Percentiles rank a stretch among this genome's conserved stretches.
Evolutionary conservation across 345 rosid species (phyloP).

Genomic region (Brassica juncea): DNA sequence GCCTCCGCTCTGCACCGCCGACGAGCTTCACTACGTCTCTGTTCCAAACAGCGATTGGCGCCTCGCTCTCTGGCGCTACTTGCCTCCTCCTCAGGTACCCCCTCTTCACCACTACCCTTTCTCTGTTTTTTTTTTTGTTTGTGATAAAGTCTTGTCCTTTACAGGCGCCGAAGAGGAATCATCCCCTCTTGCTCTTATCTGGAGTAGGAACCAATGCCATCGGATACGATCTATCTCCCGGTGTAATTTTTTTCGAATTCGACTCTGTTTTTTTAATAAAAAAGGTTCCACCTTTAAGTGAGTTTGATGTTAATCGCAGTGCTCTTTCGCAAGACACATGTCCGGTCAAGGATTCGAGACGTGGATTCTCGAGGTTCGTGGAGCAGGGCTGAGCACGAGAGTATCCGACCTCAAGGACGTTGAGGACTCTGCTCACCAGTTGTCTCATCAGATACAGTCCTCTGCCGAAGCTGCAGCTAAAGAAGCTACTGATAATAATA

Average conservation of each 20-base stretch:
- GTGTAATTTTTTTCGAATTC: slow-evolving; percentile 43
- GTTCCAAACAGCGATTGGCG: slow-evolving; percentile 73
- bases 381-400: slow-evolving; percentile 82
- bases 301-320: slow-evolving; percentile 46
- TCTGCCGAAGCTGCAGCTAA: slow-evolving; percentile 49
- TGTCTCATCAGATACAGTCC: slow-evolving; percentile 60
- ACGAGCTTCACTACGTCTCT: slow-evolving; percentile 88
- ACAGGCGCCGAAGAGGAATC: slow-evolving; percentile 77
- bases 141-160: not conserved
- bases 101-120: not conserved
- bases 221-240: slow-evolving; percentile 89
- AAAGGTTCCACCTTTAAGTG: no score
- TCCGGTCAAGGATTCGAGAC: slow-evolving; percentile 92
- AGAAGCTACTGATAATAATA: slow-evolving; percentile 39
- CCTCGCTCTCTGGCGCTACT: slow-evolving; percentile 95
- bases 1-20: slow-evolving; percentile 86
- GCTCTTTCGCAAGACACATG: slow-evolving; percentile 88
- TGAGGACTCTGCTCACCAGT: slow-evolving; percentile 51
- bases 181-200: slow-evolving; percentile 81
- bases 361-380: slow-evolving; percentile 94
- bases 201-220: slow-evolving; percentile 97
- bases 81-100: slow-evolving; percentile 50
- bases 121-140: not conserved
- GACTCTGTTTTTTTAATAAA: not conserved
- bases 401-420: slow-evolving; percentile 59